Base-by-base conservation (phyloP, 495 filamentous ascomycete genomes). In the Bombardia bombarda region DNA sequence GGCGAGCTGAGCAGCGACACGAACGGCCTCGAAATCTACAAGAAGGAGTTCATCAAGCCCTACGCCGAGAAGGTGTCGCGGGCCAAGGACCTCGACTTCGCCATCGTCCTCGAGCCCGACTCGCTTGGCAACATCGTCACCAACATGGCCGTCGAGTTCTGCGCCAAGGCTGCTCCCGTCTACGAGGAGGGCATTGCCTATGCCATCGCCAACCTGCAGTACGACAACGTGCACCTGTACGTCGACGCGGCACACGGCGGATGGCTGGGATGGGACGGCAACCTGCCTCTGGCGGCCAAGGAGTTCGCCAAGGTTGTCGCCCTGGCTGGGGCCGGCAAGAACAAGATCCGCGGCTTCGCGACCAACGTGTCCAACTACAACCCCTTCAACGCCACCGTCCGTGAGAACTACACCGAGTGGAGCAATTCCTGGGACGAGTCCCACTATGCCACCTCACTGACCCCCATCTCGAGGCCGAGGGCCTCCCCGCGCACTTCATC, bases 301-400 rank as follows among this genome's bases (percentile, higher is more conserved):
- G 63, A 83, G 37, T 84, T 73, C 52, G 77, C 68, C 14, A 38
- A 64, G 12, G 68, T 87, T 14, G 81, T 83, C 65, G 75, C 69
- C 38, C 57, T 70, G 30, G 78, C 83, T 23, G 26, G 57, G 71
- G 16, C 63, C 12, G 23, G 28, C 40, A 56, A 47, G 38, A 51
- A 37, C 28, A 35, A 47, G 41, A 51, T 88, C 38, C 78, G 83
- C 45, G 84, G 84, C 36, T 69, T 88, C 36, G 76, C 75, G 10
- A 87, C 83, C 51, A 88, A 89, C 56, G 81, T 86, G 28, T 79
- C 83, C 57, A 84, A 84, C 68, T 86, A 84, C 63, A 86, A 87
- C 57, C 79, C 72, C 14, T 85, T 45, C 50, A 57, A 72, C 3
- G 68, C 78, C 18, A 50, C 67, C 68, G 22, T 52, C 33, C 47